These are phyloP conservation scores for Quercus engelmannii DNA, from an alignment of 306 rosid genomes.

Conservation along the genomic window DNA sequence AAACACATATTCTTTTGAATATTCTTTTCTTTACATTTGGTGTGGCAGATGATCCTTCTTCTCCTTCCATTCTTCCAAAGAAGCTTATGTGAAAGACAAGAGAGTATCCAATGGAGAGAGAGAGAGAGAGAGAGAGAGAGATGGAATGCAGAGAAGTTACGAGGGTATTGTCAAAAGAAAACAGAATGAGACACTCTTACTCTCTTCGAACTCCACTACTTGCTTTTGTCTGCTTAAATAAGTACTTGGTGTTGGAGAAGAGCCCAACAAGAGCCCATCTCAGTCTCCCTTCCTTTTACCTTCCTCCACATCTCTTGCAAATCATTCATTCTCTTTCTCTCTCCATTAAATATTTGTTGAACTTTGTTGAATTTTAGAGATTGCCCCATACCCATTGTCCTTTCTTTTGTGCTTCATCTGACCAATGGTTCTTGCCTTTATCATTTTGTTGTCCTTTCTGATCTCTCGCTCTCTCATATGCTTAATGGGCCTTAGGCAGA, in stretches of 20 bases:
- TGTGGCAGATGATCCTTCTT: conserved; percentile 16
- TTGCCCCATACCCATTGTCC: background rate
- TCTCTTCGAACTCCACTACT: conserved; percentile 1
- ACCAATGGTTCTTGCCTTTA: conserved; percentile 3
- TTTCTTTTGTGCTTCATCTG: conserved; percentile 21
- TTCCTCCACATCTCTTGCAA: background rate
- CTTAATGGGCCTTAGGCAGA: background rate
- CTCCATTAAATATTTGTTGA: background rate
- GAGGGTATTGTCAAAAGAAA: conserved; percentile 5
- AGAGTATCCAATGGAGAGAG: background rate
- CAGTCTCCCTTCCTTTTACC: conserved; percentile 9
- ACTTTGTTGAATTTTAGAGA: conserved; percentile 3
- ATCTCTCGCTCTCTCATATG: background rate
- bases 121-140: background rate
- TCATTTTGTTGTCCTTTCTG: conserved; percentile 12
- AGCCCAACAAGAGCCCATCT: conserved; percentile 24
- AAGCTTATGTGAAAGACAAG: background rate
- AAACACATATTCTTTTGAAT: conserved; percentile 61
- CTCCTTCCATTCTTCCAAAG: conserved; percentile 46
- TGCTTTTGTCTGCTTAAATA: conserved; percentile 36
- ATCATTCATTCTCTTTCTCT: conserved; percentile 1
- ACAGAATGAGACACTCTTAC: conserved; percentile 12
- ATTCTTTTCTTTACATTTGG: conserved; percentile 32
- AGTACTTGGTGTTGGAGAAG: conserved; percentile 30
- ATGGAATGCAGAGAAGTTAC: background rate